Percentiles rank a stretch among this genome's conserved stretches.
Conservation (phyloP, 2,329 filamentous ascomycete species). For the Fusarium hostae region DNA sequence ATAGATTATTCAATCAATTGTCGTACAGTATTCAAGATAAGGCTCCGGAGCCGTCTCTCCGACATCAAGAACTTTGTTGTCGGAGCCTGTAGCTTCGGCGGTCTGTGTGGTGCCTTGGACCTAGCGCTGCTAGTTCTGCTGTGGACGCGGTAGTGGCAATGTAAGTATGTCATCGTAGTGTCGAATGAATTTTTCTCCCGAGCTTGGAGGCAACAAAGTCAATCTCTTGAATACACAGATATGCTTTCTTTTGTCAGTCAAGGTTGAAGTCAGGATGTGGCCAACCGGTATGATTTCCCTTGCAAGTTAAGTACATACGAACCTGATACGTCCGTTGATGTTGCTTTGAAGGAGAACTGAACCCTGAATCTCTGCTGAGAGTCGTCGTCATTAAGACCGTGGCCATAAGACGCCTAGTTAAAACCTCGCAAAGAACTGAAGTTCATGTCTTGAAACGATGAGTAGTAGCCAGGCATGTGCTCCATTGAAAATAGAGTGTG, state of each 20-base stretch:
- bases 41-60: background rate
- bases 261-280: background rate
- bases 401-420: background rate
- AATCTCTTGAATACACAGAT: background rate
- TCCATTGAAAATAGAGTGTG: conserved; percentile 7
- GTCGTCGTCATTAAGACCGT: background rate
- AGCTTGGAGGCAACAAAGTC: background rate
- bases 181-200: background rate
- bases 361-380: background rate
- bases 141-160: conserved; percentile 10
- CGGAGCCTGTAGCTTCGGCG: conserved; percentile 1
- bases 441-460: conserved; percentile 1
- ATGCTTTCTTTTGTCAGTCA: background rate
- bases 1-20: background rate
- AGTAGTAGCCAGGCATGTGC: conserved; percentile 28
- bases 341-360: background rate
- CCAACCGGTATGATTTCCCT: background rate
- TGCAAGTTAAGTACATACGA: background rate
- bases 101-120: conserved; percentile 10
- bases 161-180: conserved; percentile 1
- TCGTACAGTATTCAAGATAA: too few relatives aligned
- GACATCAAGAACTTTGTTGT: background rate
- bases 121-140: background rate
- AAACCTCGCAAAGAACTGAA: background rate
- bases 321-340: background rate